These are phyloP conservation scores for Cystobasidium onofrii DNA, from an alignment of 768 basidiomycete genomes.

Conservation along the genomic window DNA sequence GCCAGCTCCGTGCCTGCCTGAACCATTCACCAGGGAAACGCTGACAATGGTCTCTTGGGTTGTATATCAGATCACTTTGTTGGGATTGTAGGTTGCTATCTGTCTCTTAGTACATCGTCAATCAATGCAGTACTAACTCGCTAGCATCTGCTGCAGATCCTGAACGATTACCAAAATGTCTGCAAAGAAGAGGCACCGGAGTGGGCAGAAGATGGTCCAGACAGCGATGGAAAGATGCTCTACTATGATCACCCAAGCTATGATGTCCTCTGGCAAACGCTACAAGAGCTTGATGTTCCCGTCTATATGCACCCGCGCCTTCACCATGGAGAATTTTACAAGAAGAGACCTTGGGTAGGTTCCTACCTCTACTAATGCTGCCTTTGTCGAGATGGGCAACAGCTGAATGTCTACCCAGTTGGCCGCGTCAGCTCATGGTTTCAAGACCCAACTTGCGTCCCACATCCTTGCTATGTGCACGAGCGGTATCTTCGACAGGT, in stretches of 20 bases:
- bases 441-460: conserved; percentile 19
- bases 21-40: too few relatives aligned
- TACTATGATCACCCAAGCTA: conserved; percentile 34
- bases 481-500: conserved; percentile 4
- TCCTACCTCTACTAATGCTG: background rate
- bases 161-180: conserved; percentile 34
- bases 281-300: conserved; percentile 18
- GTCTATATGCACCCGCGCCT: conserved; percentile 31
- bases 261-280: conserved; percentile 23
- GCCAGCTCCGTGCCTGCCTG: background rate
- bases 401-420: background rate
- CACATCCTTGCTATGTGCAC: conserved; percentile 29
- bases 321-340: conserved; percentile 13
- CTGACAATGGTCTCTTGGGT: too few relatives aligned
- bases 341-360: conserved; percentile 23
- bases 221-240: conserved; percentile 10
- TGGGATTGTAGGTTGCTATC: background rate
- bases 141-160: background rate
- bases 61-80: conserved; percentile 2
- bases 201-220: conserved; percentile 9
- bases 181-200: conserved; percentile 12
- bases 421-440: conserved; percentile 17
- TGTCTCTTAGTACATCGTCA: too few relatives aligned
- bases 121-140: background rate
- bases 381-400: background rate